Evolutionary conservation across 225 moss, liverwort and hornwort species (phyloP).

Genomic region (Polytrichum commune): DNA sequence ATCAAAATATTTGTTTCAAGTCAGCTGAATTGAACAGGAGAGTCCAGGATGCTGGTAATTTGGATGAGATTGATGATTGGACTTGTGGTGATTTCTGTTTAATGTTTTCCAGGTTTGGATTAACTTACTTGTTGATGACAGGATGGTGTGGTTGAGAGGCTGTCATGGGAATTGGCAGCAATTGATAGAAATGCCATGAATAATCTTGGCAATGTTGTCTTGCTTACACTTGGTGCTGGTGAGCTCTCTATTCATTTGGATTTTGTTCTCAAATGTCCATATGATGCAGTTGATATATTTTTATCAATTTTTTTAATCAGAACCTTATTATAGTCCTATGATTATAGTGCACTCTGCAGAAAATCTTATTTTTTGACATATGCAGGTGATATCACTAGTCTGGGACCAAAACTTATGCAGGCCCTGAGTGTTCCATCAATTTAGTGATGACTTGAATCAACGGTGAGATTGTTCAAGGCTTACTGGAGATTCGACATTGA

Average conservation of each 20-base stretch:
- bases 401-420: conserved; percentile 63
- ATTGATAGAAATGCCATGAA: conserved; percentile 22
- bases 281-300: background rate
- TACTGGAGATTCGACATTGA: no score
- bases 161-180: conserved; percentile 47
- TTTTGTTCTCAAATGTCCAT: background rate
- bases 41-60: no score
- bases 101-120: background rate
- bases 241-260: background rate
- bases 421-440: conserved; percentile 30
- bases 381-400: conserved; percentile 78
- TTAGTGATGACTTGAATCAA: no score
- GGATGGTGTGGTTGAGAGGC: conserved; percentile 52
- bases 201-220: conserved; percentile 24
- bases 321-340: background rate
- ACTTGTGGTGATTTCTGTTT: no score
- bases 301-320: no score
- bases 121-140: conserved; percentile 7
- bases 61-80: no score
- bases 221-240: conserved; percentile 70
- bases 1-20: no score
- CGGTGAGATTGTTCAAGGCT: no score
- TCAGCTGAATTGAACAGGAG: no score
- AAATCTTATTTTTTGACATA: conserved; percentile 3
- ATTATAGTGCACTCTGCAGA: background rate